Percentiles rank a stretch among this genome's conserved stretches.
Conservation (phyloP, 1,284 basidiomycete species). For the Puccinia horiana region DNA sequence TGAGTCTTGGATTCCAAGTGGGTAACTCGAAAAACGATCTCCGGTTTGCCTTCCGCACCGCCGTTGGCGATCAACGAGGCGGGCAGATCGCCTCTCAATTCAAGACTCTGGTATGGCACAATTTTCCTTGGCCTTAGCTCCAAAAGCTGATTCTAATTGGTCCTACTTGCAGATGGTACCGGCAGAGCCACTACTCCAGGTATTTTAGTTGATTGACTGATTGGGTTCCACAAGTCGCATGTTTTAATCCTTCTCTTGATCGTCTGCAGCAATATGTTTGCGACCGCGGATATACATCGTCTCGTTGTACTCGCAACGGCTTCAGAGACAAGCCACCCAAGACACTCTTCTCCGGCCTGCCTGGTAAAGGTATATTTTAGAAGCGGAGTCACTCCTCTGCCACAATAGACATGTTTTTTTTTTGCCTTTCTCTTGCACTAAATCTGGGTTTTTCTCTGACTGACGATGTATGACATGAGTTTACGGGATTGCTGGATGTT, state of each 20-base stretch:
- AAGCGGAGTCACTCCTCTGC: no score
- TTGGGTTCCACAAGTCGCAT: background rate
- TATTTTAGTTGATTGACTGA: background rate
- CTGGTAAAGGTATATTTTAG: no score
- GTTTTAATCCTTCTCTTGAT: background rate
- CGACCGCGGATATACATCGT: slow-evolving; percentile 22
- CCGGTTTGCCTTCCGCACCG: slow-evolving; percentile 5
- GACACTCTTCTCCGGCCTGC: background rate
- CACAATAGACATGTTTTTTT: no score
- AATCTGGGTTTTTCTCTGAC: no score
- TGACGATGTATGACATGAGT: no score
- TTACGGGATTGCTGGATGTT: no score
- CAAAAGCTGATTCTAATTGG: background rate
- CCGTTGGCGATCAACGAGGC: background rate
- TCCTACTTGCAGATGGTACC: background rate
- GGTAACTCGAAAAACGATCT: slow-evolving; percentile 11
- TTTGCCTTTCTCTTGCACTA: no score
- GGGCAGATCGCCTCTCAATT: background rate
- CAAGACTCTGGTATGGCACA: background rate
- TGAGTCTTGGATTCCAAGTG: slow-evolving; percentile 12
- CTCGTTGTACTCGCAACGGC: background rate
- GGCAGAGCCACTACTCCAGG: background rate
- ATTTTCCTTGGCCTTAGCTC: background rate
- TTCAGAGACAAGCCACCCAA: slow-evolving; percentile 7
- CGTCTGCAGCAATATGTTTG: slow-evolving; percentile 32